Percentiles rank a stretch among this genome's conserved stretches.
Evolutionary conservation across 2,329 filamentous ascomycete genomes (phyloP).

Genomic region (Harringtonia lauricola): DNA sequence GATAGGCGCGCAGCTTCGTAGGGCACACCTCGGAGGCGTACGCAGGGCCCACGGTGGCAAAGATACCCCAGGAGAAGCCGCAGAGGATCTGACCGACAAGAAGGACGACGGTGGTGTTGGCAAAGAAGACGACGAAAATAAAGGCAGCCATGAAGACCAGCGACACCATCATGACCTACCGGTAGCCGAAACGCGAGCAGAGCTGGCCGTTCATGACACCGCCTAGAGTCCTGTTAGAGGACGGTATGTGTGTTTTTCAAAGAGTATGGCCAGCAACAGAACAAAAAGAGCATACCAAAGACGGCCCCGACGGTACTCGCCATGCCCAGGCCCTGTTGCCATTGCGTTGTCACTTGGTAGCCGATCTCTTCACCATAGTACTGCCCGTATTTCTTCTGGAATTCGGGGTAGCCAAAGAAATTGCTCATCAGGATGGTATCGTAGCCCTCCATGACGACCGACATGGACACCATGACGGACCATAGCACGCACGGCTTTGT

Average conservation of each 20-base stretch:
- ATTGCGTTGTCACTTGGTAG: constrained; percentile 26
- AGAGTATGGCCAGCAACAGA: no score
- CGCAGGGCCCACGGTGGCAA: constrained; percentile 31
- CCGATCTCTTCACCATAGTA: neutral
- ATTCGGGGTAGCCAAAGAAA: constrained; percentile 18
- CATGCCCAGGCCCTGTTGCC: constrained; percentile 46
- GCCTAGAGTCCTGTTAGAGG: no score
- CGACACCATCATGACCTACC: constrained; percentile 34
- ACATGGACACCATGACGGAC: constrained; percentile 16
- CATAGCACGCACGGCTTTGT: no score
- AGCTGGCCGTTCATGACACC: constrained; percentile 42
- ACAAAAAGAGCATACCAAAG: no score
- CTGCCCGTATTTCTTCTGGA: constrained; percentile 2
- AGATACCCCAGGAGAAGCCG: constrained; percentile 31
- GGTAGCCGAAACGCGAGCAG: constrained; percentile 38
- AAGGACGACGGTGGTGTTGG: constrained; percentile 31
- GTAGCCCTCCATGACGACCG: constrained; percentile 31
- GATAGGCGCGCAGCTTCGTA: constrained; percentile 56
- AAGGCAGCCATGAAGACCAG: constrained; percentile 35
- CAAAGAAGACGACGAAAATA: constrained; percentile 44
- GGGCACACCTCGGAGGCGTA: constrained; percentile 66
- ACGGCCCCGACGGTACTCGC: constrained; percentile 45
- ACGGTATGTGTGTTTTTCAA: no score
- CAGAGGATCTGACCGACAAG: constrained; percentile 36
- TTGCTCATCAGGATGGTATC: constrained; percentile 14